These are phyloP conservation scores for Trichoderma atrobrunneum DNA, from an alignment of 2,329 filamentous ascomycete genomes.

Conservation along the genomic window DNA sequence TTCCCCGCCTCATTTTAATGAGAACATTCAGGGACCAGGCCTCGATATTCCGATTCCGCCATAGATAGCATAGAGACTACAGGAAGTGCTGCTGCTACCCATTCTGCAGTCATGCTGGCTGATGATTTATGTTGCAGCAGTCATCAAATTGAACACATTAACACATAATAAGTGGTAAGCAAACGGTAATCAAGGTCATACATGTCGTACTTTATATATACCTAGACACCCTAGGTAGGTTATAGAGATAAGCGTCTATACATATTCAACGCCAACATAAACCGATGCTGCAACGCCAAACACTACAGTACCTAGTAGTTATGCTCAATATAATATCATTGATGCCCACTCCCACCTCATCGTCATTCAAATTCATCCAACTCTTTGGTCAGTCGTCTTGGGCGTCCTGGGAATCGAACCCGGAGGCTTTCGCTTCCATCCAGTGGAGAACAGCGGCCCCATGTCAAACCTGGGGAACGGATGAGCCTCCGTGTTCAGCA, in stretches of 20 bases:
- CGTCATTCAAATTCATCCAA: background rate
- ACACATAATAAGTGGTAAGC: background rate
- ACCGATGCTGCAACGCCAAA: background rate
- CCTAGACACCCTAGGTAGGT: background rate
- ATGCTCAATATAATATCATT: background rate
- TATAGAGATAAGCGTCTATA: background rate
- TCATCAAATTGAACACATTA: background rate
- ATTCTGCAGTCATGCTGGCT: background rate
- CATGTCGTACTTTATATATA: background rate
- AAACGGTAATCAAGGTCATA: background rate
- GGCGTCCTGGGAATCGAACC: constrained; percentile 41
- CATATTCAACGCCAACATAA: background rate
- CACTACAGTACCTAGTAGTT: background rate
- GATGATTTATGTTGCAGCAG: background rate
- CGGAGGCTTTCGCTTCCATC: constrained; percentile 71
- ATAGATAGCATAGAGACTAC: background rate
- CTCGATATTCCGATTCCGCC: background rate
- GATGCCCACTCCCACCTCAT: background rate
- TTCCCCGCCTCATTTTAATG: background rate
- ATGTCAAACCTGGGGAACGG: constrained; percentile 84
- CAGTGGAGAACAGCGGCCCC: constrained; percentile 71
- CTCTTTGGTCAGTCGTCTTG: constrained; percentile 33
- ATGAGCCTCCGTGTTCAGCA: constrained; percentile 96
- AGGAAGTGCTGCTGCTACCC: background rate
- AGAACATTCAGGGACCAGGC: background rate